Conservation (phyloP, 441 rosid species). For the Corymbia calophylla region DNA sequence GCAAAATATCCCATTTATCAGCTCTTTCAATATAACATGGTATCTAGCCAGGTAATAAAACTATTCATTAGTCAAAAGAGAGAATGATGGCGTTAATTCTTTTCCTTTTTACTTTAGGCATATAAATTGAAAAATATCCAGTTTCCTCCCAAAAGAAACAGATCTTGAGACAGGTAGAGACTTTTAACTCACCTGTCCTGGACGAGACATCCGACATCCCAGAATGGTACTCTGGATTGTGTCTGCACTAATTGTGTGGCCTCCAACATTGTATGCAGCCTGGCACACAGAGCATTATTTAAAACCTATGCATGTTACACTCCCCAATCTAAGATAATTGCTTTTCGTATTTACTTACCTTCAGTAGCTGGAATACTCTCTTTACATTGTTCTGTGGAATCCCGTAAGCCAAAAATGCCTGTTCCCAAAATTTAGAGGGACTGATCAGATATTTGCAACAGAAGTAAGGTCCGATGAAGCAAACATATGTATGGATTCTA, state of each 20-base stretch:
- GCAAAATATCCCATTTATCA: constrained; percentile 14
- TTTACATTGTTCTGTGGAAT: constrained; percentile 80
- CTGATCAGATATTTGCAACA: neutral
- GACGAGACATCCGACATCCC: constrained; percentile 80
- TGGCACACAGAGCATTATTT: constrained; percentile 11
- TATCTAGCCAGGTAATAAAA: neutral
- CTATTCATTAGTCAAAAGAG: neutral
- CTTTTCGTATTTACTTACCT: constrained; percentile 30
- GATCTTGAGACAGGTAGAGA: neutral
- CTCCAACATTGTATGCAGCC: constrained; percentile 96
- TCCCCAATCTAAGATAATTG: neutral
- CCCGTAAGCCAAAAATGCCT: constrained; percentile 91
- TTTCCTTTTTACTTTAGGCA: neutral
- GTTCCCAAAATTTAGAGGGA: neutral
- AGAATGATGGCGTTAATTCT: neutral
- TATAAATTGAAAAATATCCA: neutral
- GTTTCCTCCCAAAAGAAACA: neutral
- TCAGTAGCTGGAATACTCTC: constrained; percentile 67
- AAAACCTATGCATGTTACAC: neutral
- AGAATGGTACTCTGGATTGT: constrained; percentile 70
- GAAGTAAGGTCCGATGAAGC: neutral
- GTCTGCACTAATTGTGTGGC: constrained; percentile 81
- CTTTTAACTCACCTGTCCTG: constrained; percentile 63
- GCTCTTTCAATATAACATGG: neutral
- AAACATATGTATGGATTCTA: neutral